Evolutionary conservation across 495 filamentous ascomycete species (phyloP).

Genomic region (Tuber melanosporum): DNA sequence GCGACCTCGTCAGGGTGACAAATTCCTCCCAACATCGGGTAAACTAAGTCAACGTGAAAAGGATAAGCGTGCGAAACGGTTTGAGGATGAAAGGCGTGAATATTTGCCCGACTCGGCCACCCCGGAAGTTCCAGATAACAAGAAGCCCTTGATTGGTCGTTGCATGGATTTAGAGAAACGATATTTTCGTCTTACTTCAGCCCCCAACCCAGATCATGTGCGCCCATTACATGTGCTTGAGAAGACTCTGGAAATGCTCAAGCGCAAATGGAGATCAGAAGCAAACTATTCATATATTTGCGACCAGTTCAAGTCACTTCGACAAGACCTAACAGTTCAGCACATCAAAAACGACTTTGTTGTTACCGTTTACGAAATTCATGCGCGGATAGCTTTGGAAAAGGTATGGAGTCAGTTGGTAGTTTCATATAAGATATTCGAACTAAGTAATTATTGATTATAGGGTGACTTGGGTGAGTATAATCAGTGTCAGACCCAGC

Average conservation of each 20-base stretch:
- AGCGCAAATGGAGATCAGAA: constrained; percentile 89
- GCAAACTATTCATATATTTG: constrained; percentile 95
- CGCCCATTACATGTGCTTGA: constrained; percentile 75
- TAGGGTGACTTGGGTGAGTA: constrained; percentile 98
- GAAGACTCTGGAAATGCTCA: constrained; percentile 78
- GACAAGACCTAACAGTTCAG: constrained; percentile 96
- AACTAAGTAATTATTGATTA: constrained; percentile 16
- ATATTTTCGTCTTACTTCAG: constrained; percentile 86
- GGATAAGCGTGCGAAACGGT: constrained; percentile 83
- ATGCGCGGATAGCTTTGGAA: constrained; percentile 95
- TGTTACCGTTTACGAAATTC: constrained; percentile 91
- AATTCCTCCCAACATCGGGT: constrained; percentile 45
- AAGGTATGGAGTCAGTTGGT: constrained; percentile 47
- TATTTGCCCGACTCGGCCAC: constrained; percentile 56
- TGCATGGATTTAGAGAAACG: constrained; percentile 83
- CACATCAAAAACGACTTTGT: constrained; percentile 94
- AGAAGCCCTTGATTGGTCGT: constrained; percentile 68
- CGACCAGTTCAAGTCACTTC: constrained; percentile 97
- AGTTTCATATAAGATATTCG: neutral
- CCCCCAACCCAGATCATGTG: constrained; percentile 77
- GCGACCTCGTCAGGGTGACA: constrained; percentile 42
- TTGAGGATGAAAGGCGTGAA: constrained; percentile 62
- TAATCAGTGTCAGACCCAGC: constrained; percentile 99
- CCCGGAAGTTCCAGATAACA: constrained; percentile 54
- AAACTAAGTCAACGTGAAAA: constrained; percentile 87